These are phyloP conservation scores for Balamuthia mandrillaris DNA, from an alignment of 208 protist species.

Conservation along the genomic window DNA sequence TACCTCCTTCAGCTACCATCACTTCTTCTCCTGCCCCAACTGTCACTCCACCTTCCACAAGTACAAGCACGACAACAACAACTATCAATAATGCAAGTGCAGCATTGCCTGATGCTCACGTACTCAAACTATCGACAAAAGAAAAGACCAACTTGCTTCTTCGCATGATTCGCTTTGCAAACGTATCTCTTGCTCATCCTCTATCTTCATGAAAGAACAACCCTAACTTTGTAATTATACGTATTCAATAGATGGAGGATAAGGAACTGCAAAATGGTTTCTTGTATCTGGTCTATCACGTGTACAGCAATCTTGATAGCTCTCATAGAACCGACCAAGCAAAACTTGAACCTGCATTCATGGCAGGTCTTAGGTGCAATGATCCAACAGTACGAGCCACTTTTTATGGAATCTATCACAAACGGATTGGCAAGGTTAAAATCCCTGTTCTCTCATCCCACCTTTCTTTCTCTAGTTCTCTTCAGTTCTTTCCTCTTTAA, in stretches of 20 bases:
- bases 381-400: background rate
- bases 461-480: too few relatives aligned
- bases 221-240: background rate
- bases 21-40: background rate
- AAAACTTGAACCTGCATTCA: background rate
- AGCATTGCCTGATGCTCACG: background rate
- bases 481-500: background rate
- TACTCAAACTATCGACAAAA: background rate
- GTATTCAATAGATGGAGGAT: background rate
- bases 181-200: background rate
- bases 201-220: background rate
- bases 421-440: background rate
- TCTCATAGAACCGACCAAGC: background rate
- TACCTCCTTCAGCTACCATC: too few relatives aligned
- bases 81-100: background rate
- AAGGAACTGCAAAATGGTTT: background rate
- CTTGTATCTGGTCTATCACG: background rate
- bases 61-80: background rate
- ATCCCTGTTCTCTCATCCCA: too few relatives aligned
- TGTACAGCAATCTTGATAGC: background rate
- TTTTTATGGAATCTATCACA: background rate
- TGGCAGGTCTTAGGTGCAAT: background rate
- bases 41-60: background rate
- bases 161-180: conserved; percentile 25
- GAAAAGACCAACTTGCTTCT: conserved; percentile 21